Evolutionary conservation across 768 basidiomycete genomes (phyloP).

Genomic region (Russula brevipes): DNA sequence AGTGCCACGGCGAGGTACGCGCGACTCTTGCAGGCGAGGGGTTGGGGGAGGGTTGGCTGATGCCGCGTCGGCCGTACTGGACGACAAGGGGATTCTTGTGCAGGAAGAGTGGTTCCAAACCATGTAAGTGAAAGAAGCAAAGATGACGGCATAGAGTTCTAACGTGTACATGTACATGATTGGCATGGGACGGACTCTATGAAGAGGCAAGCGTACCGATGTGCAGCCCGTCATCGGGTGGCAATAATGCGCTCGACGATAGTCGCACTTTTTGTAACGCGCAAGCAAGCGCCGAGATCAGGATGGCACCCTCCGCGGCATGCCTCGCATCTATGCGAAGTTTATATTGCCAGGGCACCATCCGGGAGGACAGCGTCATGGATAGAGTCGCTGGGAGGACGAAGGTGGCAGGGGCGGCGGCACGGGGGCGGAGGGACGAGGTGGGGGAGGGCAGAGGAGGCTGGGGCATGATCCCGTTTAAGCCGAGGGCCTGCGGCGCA

Average conservation of each 20-base stretch:
- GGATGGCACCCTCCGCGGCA: constrained; percentile 57
- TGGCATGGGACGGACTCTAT: background rate
- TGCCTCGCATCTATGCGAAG: constrained; percentile 59
- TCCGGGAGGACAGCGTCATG: constrained; percentile 42
- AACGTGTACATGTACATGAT: constrained; percentile 12
- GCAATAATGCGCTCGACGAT: constrained; percentile 1
- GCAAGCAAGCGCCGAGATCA: constrained; percentile 58
- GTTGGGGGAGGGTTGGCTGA: constrained; percentile 11
- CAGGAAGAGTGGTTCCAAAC: constrained; percentile 22
- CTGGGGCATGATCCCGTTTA: constrained; percentile 36
- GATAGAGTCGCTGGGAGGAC: constrained; percentile 48
- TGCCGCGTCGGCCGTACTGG: constrained; percentile 5
- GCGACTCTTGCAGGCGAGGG: constrained; percentile 39
- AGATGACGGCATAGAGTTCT: constrained; percentile 19
- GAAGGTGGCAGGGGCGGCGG: constrained; percentile 26
- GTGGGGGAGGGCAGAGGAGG: constrained; percentile 40
- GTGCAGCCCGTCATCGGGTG: constrained; percentile 14
- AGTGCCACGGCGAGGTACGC: constrained; percentile 41
- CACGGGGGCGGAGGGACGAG: constrained; percentile 40
- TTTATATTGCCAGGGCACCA: constrained; percentile 37
- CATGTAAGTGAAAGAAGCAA: constrained; percentile 21
- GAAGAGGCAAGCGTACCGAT: constrained; percentile 19
- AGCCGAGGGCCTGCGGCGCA: constrained; percentile 36
- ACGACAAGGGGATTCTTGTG: background rate
- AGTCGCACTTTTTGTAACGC: constrained; percentile 46